Base-by-base conservation (phyloP, 1,284 basidiomycete genomes). In the Mycosarcoma maydis region DNA sequence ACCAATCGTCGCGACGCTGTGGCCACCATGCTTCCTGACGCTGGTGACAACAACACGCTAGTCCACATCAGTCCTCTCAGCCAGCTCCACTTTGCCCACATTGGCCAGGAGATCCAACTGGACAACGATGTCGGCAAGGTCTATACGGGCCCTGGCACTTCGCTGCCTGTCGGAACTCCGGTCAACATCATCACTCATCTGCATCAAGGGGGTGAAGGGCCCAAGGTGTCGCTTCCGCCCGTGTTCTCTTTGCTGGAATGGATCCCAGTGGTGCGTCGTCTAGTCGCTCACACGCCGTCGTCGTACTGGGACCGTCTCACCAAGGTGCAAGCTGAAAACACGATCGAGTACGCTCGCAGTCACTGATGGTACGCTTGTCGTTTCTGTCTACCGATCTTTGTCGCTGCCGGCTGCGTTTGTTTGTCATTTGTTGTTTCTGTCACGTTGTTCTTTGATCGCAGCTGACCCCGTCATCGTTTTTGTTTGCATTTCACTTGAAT, bases 71-170 rank as follows among this genome's bases (percentile, higher is more conserved):
- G 58, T 29, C 56, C 70, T 3, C 45, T 48, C 14, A 70, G 59
- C 32, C 70, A 73, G 56, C 59, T 73, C 19, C 61, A 73, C 53
- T 73, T 69, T 54, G 60, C 70, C 3, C 70, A 73, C 43, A 33
- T 73, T 24, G 70, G 70, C 16, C 60, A 69, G 42, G 66, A 73
- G 44, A 36, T 73, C 11, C 64, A 72, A 48, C 43, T 72, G 13
- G 34, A 20, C 40, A 53, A 55, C 41, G 23, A 66, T 24, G 17
- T 51, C 16, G 38, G 34, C 32, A 59, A 50, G 38, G 58, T 67
- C 42, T 60, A 49, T 40, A 56, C 64, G 6, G 70, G 70, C 20
- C 70, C 70, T 0, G 70, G 70, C 26, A 73, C 70, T 8, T n/a
- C 66, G 50, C 50, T 73, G 13, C 57, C 70, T 4, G 50, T 32